Evolutionary conservation across 208 protist genomes (phyloP).

Genomic region (Leishmania amazonensis): DNA sequence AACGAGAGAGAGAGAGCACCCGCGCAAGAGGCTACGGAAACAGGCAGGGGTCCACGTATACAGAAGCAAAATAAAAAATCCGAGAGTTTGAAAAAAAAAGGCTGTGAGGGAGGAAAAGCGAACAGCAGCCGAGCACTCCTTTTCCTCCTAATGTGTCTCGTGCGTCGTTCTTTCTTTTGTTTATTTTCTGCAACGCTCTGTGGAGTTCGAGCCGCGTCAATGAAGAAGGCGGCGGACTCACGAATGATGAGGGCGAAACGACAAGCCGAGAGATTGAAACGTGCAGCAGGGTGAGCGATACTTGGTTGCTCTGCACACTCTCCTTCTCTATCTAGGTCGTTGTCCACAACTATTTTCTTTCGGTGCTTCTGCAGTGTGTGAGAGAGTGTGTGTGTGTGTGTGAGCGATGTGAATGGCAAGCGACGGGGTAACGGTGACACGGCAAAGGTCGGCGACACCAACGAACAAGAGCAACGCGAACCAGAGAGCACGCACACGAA

Average conservation of each 20-base stretch:
- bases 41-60: background rate
- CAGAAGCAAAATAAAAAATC: background rate
- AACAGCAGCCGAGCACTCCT: background rate
- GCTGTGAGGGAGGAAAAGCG: background rate
- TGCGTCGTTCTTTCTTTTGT: background rate
- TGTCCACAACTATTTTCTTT: background rate
- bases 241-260: background rate
- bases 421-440: background rate
- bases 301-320: background rate
- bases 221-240: background rate
- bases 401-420: background rate
- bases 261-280: background rate
- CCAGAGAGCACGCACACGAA: too few relatives aligned
- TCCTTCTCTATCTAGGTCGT: background rate
- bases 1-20: background rate
- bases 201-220: background rate
- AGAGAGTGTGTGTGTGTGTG: background rate
- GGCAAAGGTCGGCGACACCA: background rate
- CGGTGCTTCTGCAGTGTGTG: background rate
- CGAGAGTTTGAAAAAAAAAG: background rate
- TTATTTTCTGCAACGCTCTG: background rate
- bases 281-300: background rate
- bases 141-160: background rate
- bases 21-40: background rate
- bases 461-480: too few relatives aligned